Conservation (phyloP, 2,329 filamentous ascomycete species). For the Davidsoniella virescens region DNA sequence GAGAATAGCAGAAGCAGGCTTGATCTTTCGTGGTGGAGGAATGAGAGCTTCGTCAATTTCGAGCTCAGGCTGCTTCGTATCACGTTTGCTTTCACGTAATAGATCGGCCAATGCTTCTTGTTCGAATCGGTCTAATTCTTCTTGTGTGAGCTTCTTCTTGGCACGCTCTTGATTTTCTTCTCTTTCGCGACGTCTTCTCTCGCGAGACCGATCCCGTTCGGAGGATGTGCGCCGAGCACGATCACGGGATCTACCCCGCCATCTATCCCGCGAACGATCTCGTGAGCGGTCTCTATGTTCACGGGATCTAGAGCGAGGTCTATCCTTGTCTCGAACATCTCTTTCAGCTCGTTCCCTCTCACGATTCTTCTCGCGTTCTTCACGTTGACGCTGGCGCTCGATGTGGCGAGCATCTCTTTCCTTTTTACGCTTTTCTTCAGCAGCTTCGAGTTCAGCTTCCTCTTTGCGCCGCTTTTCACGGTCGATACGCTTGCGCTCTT, state of each 20-base stretch:
- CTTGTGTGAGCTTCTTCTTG: conserved; percentile 39
- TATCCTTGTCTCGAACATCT: conserved; percentile 19
- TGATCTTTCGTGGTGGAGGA: conserved; percentile 36
- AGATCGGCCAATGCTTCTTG: conserved; percentile 42
- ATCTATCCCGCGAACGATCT: conserved; percentile 12
- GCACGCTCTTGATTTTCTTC: conserved; percentile 26
- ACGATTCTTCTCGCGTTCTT: conserved; percentile 35
- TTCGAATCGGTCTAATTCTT: conserved; percentile 41
- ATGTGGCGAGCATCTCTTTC: conserved; percentile 33
- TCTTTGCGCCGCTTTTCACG: conserved; percentile 37
- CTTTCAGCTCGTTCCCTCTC: conserved; percentile 22
- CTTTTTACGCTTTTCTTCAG: conserved; percentile 32
- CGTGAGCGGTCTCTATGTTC: conserved; percentile 12
- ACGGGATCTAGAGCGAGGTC: conserved; percentile 1
- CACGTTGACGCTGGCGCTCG: conserved; percentile 36
- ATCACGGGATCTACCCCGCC: conserved; percentile 13
- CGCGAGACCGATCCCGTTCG: conserved; percentile 15
- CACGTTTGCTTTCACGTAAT: conserved; percentile 40
- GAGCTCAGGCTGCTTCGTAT: conserved; percentile 34
- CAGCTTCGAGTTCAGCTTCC: conserved; percentile 32
- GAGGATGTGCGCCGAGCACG: conserved; percentile 8
- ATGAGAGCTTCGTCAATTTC: conserved; percentile 40
- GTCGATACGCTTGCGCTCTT: conserved; percentile 42
- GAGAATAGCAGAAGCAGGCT: conserved; percentile 41
- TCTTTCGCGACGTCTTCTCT: conserved; percentile 20